Evolutionary conservation across 768 basidiomycete genomes (phyloP).

Genomic region (Mycena capillaripes): DNA sequence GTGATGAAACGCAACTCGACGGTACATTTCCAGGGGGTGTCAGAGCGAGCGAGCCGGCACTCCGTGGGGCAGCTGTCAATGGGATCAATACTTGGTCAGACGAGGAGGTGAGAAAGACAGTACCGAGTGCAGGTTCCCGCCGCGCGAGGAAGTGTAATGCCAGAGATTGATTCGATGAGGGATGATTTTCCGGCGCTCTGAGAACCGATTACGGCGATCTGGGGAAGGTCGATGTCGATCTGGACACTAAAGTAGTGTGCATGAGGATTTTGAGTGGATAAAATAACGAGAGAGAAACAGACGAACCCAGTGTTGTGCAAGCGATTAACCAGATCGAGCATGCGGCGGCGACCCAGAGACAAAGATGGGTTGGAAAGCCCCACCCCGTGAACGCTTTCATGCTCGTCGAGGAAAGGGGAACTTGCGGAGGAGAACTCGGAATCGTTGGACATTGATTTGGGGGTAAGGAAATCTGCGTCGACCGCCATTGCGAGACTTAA

Average conservation of each 20-base stretch:
- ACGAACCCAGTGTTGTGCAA: conserved; percentile 73
- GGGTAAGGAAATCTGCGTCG: too few species aligned
- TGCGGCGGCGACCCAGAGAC: conserved; percentile 57
- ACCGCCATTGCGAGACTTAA: too few species aligned
- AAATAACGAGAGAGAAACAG: neutral
- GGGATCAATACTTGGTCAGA: neutral
- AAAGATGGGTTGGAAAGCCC: conserved; percentile 66
- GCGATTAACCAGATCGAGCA: conserved; percentile 73
- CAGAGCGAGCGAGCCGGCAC: conserved; percentile 62
- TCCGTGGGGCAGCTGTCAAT: conserved; percentile 70
- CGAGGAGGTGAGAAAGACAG: neutral
- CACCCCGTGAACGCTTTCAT: conserved; percentile 46
- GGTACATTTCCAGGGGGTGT: conserved; percentile 61
- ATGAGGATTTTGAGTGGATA: neutral
- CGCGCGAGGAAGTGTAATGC: conserved; percentile 70
- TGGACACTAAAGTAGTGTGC: conserved; percentile 63
- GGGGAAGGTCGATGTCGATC: conserved; percentile 78
- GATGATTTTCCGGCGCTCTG: conserved; percentile 86
- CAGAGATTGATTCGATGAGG: conserved; percentile 82
- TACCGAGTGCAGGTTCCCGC: conserved; percentile 82
- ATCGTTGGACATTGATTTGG: too few species aligned
- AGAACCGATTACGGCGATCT: conserved; percentile 79
- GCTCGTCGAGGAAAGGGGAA: neutral
- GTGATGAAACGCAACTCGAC: conserved; percentile 64
- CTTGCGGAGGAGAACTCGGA: conserved; percentile 8